Evolutionary conservation across 495 filamentous ascomycete species (phyloP).

Genomic region (Aspergillus ostianus): DNA sequence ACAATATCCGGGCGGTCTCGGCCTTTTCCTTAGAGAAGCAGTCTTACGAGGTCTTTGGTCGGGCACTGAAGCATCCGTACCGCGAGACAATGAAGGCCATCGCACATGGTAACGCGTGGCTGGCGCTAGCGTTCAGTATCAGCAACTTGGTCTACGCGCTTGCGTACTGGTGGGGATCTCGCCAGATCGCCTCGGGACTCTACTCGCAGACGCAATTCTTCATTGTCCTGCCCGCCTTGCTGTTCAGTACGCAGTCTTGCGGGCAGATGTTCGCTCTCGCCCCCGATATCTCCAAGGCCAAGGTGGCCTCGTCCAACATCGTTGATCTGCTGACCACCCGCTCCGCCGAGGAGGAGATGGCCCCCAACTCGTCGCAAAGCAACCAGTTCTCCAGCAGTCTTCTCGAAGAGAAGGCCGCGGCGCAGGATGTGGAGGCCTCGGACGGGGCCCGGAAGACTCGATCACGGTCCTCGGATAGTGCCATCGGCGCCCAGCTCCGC

Average conservation of each 20-base stretch:
- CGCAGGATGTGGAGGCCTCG: conserved; percentile 24
- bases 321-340: conserved; percentile 33
- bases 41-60: conserved; percentile 35
- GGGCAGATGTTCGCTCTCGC: conserved; percentile 66
- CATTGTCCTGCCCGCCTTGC: conserved; percentile 58
- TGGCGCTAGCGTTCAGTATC: conserved; percentile 40
- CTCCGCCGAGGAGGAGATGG: conserved; percentile 30
- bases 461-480: conserved; percentile 13
- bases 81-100: conserved; percentile 47
- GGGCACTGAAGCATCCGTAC: conserved; percentile 37
- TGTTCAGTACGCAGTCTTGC: conserved; percentile 60
- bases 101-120: conserved; percentile 37
- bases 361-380: conserved; percentile 15
- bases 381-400: conserved; percentile 14
- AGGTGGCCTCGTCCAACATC: conserved; percentile 34
- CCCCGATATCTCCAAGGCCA: conserved; percentile 58
- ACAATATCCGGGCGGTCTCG: conserved; percentile 51
- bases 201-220: conserved; percentile 64
- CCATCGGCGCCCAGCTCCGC: conserved; percentile 48
- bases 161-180: conserved; percentile 67
- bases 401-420: conserved; percentile 21
- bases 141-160: conserved; percentile 59
- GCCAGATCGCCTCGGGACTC: conserved; percentile 51
- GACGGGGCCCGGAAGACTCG: conserved; percentile 5
- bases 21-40: conserved; percentile 47